Percentiles rank a stretch among this genome's conserved stretches.
phyloP scores from a whole-genome alignment of 805 yeast genomes.

The Lipomyces mesembrius region DNA sequence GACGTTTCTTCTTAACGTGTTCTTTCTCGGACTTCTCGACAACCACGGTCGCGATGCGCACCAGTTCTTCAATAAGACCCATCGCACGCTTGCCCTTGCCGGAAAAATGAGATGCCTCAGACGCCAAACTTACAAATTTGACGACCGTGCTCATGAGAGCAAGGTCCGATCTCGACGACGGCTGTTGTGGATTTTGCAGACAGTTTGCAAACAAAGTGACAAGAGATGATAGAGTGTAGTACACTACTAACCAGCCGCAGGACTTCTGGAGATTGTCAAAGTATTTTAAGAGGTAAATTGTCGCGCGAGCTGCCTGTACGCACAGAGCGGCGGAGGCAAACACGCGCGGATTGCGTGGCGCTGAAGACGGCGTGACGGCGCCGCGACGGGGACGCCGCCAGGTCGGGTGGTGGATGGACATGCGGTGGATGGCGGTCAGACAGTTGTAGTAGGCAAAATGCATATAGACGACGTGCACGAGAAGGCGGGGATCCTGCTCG shows the following conservation, averaged over 20 bases:
- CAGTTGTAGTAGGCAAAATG: conserved; percentile 37
- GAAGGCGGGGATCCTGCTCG: conserved; percentile 19
- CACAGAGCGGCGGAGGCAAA: conserved; percentile 40
- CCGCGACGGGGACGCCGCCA: conserved; percentile 18
- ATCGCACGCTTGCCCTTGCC: background rate
- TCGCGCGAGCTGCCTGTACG: conserved; percentile 40
- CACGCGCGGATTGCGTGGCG: conserved; percentile 37
- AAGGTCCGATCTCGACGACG: conserved; percentile 37
- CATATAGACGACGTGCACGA: conserved; percentile 28
- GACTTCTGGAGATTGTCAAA: conserved; percentile 22
- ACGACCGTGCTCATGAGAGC: conserved; percentile 32
- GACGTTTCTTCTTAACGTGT: background rate
- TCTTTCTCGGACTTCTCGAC: conserved; percentile 23
- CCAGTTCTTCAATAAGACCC: conserved; percentile 11
- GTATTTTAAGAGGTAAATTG: conserved; percentile 29
- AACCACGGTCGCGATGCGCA: conserved; percentile 13
- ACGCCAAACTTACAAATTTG: conserved; percentile 18
- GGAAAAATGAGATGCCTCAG: background rate
- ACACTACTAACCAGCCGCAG: conserved; percentile 33
- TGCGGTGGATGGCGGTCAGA: conserved; percentile 35
- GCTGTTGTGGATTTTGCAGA: conserved; percentile 37
- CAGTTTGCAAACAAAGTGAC: conserved; percentile 36
- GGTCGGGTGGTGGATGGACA: conserved; percentile 37
- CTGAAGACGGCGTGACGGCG: background rate
- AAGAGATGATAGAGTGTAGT: conserved; percentile 26